Conservation (phyloP, 768 basidiomycete genomes). For the Saitozyma sp. region DNA sequence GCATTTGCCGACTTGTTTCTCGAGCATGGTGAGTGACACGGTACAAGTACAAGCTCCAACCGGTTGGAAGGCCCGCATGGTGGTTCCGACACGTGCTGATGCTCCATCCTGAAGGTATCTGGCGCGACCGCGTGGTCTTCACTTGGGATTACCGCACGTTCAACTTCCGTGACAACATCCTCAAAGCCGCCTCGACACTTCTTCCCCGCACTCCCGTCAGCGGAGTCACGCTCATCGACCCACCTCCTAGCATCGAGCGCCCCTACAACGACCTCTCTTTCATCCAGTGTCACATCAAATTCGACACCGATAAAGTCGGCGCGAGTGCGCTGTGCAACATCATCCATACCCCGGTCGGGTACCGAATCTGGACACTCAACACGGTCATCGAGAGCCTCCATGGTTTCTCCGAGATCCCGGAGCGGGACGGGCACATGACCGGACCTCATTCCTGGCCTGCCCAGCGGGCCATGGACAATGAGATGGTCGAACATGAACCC, state of each 20-base stretch:
- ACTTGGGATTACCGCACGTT: constrained; percentile 68
- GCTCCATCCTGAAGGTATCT: constrained; percentile 44
- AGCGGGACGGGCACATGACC: constrained; percentile 14
- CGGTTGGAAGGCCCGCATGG: too few species aligned
- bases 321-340: constrained; percentile 62
- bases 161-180: constrained; percentile 55
- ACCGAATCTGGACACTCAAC: constrained; percentile 43
- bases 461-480: constrained; percentile 10
- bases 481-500: constrained; percentile 9
- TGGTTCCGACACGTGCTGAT: too few species aligned
- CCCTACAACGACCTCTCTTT: constrained; percentile 59
- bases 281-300: constrained; percentile 63
- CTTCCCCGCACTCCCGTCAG: constrained; percentile 40
- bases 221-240: constrained; percentile 20
- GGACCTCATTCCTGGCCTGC: constrained; percentile 11
- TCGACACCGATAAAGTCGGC: constrained; percentile 57
- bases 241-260: constrained; percentile 20
- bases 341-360: constrained; percentile 58
- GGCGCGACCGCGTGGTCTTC: constrained; percentile 65
- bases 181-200: constrained; percentile 51
- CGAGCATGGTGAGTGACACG: too few species aligned
- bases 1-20: too few species aligned
- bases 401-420: too few species aligned
- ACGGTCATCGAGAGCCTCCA: too few species aligned
- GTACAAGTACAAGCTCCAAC: too few species aligned